A percentile compares a stretch with the other conserved stretches of the same genome.
phyloP scores from a whole-genome alignment of 192 early-diverging fungal genomes.

The Backusella circina region DNA sequence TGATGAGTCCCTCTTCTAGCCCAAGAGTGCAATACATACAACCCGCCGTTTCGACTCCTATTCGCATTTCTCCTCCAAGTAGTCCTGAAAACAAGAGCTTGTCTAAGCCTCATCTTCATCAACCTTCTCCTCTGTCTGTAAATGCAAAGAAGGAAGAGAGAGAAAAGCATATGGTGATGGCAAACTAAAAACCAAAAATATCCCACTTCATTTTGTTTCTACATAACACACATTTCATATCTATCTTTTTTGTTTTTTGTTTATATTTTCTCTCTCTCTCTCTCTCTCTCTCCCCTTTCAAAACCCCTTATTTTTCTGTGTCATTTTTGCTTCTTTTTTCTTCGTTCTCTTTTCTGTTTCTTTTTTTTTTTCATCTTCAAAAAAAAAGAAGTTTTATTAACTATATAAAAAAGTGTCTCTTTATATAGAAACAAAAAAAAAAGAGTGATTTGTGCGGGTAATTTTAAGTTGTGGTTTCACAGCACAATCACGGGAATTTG shows the following conservation, averaged over 20 bases:
- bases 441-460: background rate
- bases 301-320: background rate
- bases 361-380: background rate
- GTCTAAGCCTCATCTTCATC: background rate
- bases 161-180: slow-evolving; percentile 9
- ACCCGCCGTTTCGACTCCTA: slow-evolving; percentile 15
- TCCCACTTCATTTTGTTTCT: background rate
- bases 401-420: background rate
- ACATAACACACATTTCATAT: background rate
- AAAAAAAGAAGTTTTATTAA: background rate
- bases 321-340: background rate
- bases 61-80: slow-evolving; percentile 29
- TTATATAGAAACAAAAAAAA: background rate
- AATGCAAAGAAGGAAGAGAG: slow-evolving; percentile 22
- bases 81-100: slow-evolving; percentile 19
- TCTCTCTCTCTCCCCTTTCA: background rate
- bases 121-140: slow-evolving; percentile 8
- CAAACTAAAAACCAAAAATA: background rate
- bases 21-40: background rate
- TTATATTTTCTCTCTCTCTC: background rate
- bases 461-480: background rate
- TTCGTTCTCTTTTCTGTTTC: background rate
- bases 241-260: background rate
- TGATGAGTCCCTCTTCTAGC: slow-evolving; percentile 1
- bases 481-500: background rate